Evolutionary conservation across 2,329 filamentous ascomycete genomes (phyloP), one percentile per base, ranked within the genome.

Genomic region (Scedosporium dehoogii): DNA sequence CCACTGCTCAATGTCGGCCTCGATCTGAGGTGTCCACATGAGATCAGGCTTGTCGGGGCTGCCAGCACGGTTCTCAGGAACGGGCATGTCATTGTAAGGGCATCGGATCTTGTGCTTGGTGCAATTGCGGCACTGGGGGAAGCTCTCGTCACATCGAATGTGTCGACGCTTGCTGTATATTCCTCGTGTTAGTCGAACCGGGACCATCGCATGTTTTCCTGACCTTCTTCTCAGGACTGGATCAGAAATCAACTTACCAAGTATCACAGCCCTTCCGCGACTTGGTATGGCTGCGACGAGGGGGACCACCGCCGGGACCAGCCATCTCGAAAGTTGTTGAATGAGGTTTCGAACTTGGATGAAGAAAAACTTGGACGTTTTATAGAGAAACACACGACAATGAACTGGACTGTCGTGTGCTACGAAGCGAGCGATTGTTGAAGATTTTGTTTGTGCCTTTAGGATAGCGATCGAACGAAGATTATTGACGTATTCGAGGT

Each of bases 91-190:
- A 82, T 96, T 96, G 79, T 97, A 99, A 69, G 96, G 94, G 77
- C 94, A 99, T 71, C 92, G 90, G 70, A 96, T 94, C 79, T 97
- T 96, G 78, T 99, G 94, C 78, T 97, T 99, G 65, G 93, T 97
- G 78, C 94, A 99, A 77, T 99, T 99, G 71, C 91, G 91, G 79
- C 93, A 99, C 84, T 99, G 94, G 60, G 94, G 94, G 71, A 96
- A 97, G 68, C 86, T 96, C 76, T 99, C 94, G 73, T 99, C 94
- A 78, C 94, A 99, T 70, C 94, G 86, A 73, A 99, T 99, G 76
- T 99, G 94, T 73, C 94, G 87, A 74, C 90, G 88, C 78, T 99
- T 99, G 84, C 80, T 81, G 62, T 16, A 64, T 23, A 9, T 27
- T n/a, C n/a, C 33, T 65, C 63, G 67, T 41, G 25, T 46, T 44